A percentile compares a stretch with the other conserved stretches of the same genome.
These are phyloP conservation scores for Echinochloa phyllopogon DNA, from an alignment of 176 grass and related monocot genomes.

Conservation along the genomic window DNA sequence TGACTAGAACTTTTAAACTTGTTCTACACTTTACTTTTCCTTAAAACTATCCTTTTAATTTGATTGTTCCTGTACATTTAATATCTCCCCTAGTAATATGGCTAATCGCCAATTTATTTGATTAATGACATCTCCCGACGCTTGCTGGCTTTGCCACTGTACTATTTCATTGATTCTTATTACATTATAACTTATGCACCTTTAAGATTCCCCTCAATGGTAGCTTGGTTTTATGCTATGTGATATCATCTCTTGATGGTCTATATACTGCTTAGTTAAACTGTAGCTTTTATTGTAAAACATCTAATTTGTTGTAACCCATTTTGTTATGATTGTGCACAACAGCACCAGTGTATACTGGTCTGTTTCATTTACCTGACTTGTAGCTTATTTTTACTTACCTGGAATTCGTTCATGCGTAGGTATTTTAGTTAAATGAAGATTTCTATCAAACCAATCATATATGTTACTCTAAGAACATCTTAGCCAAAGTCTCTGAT, in stretches of 20 bases:
- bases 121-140: not conserved
- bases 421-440: conserved; percentile 12
- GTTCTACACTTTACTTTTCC: conserved; percentile 18
- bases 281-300: conserved; percentile 2
- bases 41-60: not conserved
- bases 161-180: not conserved
- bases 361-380: not conserved
- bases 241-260: conserved; percentile 12
- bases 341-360: not conserved
- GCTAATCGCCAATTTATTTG: conserved; percentile 21
- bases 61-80: not conserved
- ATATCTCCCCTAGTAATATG: conserved; percentile 8
- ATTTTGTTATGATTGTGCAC: not conserved
- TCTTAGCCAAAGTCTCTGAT: conserved; percentile 12
- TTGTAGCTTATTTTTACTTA: conserved; percentile 17
- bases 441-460: conserved; percentile 17
- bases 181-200: not conserved
- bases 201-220: conserved; percentile 8
- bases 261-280: conserved; percentile 32
- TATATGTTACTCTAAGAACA: conserved; percentile 22
- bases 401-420: not conserved
- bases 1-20: not conserved
- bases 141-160: not conserved
- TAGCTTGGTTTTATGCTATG: conserved; percentile 6
- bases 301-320: not conserved